phyloP scores from a whole-genome alignment of 2,329 filamentous ascomycete species.

The Neurospora crassa region DNA sequence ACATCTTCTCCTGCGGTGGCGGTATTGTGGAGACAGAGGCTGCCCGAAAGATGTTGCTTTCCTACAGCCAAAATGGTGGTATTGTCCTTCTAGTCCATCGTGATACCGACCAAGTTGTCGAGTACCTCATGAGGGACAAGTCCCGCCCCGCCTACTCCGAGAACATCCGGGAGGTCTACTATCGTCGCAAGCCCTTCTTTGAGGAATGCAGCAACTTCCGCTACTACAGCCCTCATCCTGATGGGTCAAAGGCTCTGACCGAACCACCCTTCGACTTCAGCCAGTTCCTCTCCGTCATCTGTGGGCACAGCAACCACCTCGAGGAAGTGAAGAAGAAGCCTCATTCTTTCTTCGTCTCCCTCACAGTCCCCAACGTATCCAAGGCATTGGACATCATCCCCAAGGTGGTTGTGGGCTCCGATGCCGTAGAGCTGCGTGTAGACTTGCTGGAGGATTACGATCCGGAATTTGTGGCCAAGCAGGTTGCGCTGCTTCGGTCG shows the following conservation, averaged over 20 bases:
- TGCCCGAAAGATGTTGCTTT: slow-evolving; percentile 64
- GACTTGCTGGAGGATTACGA: slow-evolving; percentile 74
- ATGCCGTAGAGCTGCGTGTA: slow-evolving; percentile 90
- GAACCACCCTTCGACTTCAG: slow-evolving; percentile 57
- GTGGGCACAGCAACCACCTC: slow-evolving; percentile 49
- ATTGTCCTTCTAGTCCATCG: slow-evolving; percentile 81
- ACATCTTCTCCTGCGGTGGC: slow-evolving; percentile 89
- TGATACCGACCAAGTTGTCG: slow-evolving; percentile 77
- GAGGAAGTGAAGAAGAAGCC: slow-evolving; percentile 51
- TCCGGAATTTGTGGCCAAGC: slow-evolving; percentile 68
- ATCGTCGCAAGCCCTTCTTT: slow-evolving; percentile 82
- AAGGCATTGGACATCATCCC: slow-evolving; percentile 56
- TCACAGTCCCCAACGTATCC: slow-evolving; percentile 71
- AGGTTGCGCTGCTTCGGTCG: slow-evolving; percentile 70
- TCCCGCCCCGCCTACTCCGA: slow-evolving; percentile 86
- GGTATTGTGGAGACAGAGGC: slow-evolving; percentile 82
- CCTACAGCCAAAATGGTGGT: slow-evolving; percentile 67
- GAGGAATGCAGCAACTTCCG: slow-evolving; percentile 88
- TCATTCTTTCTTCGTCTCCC: slow-evolving; percentile 84
- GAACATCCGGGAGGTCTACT: slow-evolving; percentile 85
- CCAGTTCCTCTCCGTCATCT: slow-evolving; percentile 62
- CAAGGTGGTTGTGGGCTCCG: slow-evolving; percentile 69
- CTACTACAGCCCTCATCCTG: slow-evolving; percentile 69
- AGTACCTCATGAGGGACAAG: slow-evolving; percentile 82
- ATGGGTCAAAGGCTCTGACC: slow-evolving; percentile 30